Evolutionary conservation across 1,139 yeast species (phyloP).

Genomic region (Meyerozyma smithsonii): DNA sequence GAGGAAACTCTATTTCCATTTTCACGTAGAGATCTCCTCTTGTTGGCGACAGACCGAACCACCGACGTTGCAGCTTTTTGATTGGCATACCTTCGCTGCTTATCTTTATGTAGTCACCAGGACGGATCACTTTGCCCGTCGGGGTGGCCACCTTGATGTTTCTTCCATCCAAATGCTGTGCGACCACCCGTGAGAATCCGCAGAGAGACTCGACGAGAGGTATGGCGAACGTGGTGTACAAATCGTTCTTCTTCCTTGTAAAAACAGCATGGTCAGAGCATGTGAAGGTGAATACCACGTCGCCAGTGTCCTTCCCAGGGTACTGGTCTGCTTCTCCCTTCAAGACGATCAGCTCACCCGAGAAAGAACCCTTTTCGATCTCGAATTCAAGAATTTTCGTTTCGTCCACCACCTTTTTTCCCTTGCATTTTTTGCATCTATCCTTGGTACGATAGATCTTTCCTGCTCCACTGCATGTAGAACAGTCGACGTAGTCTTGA

Average conservation of each 20-base stretch:
- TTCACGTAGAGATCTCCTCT: slow-evolving; percentile 75
- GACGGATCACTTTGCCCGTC: slow-evolving; percentile 73
- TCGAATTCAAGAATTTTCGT: slow-evolving; percentile 74
- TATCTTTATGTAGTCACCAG: slow-evolving; percentile 66
- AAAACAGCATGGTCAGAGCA: slow-evolving; percentile 47
- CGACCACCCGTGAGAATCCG: slow-evolving; percentile 66
- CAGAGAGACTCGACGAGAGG: slow-evolving; percentile 77
- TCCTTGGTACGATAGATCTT: slow-evolving; percentile 59
- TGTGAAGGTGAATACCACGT: slow-evolving; percentile 58
- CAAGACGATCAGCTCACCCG: slow-evolving; percentile 58
- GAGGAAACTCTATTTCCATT: slow-evolving; percentile 75
- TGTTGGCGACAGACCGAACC: slow-evolving; percentile 27
- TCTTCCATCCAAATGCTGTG: slow-evolving; percentile 82
- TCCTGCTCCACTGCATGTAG: slow-evolving; percentile 72
- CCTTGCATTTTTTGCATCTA: slow-evolving; percentile 73
- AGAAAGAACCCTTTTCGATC: slow-evolving; percentile 65
- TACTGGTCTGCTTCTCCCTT: slow-evolving; percentile 74
- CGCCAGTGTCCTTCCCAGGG: slow-evolving; percentile 74
- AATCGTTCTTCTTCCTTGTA: slow-evolving; percentile 57
- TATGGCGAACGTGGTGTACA: slow-evolving; percentile 55
- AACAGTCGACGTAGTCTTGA: slow-evolving; percentile 60
- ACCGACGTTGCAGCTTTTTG: slow-evolving; percentile 25
- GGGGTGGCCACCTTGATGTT: slow-evolving; percentile 61
- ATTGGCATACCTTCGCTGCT: slow-evolving; percentile 86
- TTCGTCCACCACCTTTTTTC: slow-evolving; percentile 59